These are phyloP conservation scores for Rhynchosporium graminicola DNA, from an alignment of 2,329 filamentous ascomycete genomes.

Conservation along the genomic window DNA sequence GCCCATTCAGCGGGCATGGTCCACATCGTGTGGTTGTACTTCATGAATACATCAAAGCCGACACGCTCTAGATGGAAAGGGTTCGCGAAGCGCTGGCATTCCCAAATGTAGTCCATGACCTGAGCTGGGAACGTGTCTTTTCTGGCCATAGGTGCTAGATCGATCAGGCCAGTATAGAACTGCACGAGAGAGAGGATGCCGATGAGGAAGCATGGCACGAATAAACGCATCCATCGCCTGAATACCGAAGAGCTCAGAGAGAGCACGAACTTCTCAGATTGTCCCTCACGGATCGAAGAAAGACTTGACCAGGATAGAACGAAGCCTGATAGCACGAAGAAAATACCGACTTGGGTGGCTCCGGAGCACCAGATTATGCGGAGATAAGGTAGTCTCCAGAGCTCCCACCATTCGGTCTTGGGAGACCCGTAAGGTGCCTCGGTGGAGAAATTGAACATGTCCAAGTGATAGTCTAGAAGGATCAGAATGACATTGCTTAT, in stretches of 20 bases:
- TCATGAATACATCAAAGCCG: conserved; percentile 15
- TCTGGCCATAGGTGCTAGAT: conserved; percentile 10
- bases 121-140: conserved; percentile 11
- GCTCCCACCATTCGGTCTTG: conserved; percentile 9
- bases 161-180: conserved; percentile 16
- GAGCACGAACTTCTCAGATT: conserved; percentile 18
- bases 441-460: conserved; percentile 16
- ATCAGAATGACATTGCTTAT: not conserved
- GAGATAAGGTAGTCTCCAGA: conserved; percentile 19
- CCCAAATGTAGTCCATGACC: conserved; percentile 16
- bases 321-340: conserved; percentile 18
- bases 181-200: conserved; percentile 15
- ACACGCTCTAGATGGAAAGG: conserved; percentile 17
- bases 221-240: conserved; percentile 17
- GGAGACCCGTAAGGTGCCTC: conserved; percentile 17
- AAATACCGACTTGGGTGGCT: conserved; percentile 17
- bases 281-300: conserved; percentile 15
- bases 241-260: conserved; percentile 16
- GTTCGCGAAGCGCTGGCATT: conserved; percentile 15
- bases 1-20: conserved; percentile 19
- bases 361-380: conserved; percentile 18
- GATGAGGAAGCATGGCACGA: conserved; percentile 17
- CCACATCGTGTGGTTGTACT: conserved; percentile 19
- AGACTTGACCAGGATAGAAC: conserved; percentile 19
- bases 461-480: conserved; percentile 11